Conservation (phyloP, 768 basidiomycete species). For the Mycena maculata region DNA sequence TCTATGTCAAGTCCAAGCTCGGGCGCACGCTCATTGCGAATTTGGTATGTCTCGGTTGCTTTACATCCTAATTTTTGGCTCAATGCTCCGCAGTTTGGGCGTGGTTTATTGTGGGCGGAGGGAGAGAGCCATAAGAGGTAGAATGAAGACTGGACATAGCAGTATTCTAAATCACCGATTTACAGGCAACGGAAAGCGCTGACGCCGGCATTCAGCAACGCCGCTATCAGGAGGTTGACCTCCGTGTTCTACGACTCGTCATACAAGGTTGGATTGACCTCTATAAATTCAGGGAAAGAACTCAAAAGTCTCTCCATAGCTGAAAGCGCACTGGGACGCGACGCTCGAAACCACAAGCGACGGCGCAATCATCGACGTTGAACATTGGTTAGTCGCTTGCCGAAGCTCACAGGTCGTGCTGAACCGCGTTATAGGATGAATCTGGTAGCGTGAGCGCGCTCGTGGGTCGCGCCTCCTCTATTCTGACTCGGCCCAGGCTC, state of each 20-base stretch:
- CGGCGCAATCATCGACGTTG: constrained; percentile 48
- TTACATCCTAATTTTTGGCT: too few species aligned
- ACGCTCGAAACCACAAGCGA: constrained; percentile 13
- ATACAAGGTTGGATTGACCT: constrained; percentile 46
- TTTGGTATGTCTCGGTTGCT: constrained; percentile 27
- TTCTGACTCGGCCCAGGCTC: constrained; percentile 24
- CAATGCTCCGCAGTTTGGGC: constrained; percentile 14
- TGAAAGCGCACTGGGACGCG: constrained; percentile 31
- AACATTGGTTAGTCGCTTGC: constrained; percentile 40
- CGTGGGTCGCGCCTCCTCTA: not conserved
- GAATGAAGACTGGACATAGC: too few species aligned
- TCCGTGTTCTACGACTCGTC: constrained; percentile 55
- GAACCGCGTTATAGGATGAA: constrained; percentile 50
- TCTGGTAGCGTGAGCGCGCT: constrained; percentile 45
- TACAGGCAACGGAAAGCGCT: constrained; percentile 51
- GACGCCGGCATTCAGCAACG: constrained; percentile 55
- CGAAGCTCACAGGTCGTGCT: too few species aligned
- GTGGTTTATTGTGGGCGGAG: constrained; percentile 34
- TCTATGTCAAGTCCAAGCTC: constrained; percentile 40
- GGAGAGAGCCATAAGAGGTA: constrained; percentile 40
- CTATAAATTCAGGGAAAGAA: too few species aligned
- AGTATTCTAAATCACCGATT: too few species aligned
- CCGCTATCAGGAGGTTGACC: constrained; percentile 50
- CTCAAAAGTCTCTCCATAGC: not conserved
- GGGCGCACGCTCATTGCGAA: constrained; percentile 35